These are phyloP conservation scores for Phialemoniopsis sp. DNA, from an alignment of 2,329 filamentous ascomycete genomes.

Conservation along the genomic window DNA sequence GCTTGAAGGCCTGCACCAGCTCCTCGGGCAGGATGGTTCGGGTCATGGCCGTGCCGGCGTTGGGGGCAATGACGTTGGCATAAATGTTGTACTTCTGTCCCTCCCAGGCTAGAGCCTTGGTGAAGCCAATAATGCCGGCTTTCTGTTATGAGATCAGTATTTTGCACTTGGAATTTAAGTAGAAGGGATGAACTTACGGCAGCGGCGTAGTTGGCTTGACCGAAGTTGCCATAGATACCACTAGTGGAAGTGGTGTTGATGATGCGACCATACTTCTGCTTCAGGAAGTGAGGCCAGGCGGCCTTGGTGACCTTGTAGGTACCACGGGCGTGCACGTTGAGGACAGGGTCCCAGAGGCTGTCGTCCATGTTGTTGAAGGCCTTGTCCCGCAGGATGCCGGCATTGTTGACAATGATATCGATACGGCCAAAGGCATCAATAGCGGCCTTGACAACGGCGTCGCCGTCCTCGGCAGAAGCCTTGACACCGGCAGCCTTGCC, in stretches of 20 bases:
- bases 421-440: constrained; percentile 92
- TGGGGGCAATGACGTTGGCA: constrained; percentile 97
- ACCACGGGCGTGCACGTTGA: constrained; percentile 88
- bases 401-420: constrained; percentile 96
- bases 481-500: constrained; percentile 91
- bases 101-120: constrained; percentile 86
- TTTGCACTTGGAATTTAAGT: not conserved
- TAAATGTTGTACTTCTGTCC: constrained; percentile 97
- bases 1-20: constrained; percentile 98
- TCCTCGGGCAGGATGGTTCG: constrained; percentile 92
- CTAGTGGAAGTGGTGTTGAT: constrained; percentile 96
- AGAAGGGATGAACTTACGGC: constrained; percentile 52
- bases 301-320: constrained; percentile 98
- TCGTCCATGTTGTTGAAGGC: constrained; percentile 98
- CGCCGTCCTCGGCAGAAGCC: constrained; percentile 89
- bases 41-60: constrained; percentile 95
- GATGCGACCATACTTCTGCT: constrained; percentile 97
- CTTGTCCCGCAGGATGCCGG: constrained; percentile 96
- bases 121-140: constrained; percentile 92
- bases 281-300: constrained; percentile 94
- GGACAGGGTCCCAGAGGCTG: constrained; percentile 83
- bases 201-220: constrained; percentile 95
- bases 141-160: constrained; percentile 46
- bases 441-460: constrained; percentile 84
- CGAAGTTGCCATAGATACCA: constrained; percentile 98